Conservation (phyloP, 306 rosid genomes). For the Vigna radiata region DNA sequence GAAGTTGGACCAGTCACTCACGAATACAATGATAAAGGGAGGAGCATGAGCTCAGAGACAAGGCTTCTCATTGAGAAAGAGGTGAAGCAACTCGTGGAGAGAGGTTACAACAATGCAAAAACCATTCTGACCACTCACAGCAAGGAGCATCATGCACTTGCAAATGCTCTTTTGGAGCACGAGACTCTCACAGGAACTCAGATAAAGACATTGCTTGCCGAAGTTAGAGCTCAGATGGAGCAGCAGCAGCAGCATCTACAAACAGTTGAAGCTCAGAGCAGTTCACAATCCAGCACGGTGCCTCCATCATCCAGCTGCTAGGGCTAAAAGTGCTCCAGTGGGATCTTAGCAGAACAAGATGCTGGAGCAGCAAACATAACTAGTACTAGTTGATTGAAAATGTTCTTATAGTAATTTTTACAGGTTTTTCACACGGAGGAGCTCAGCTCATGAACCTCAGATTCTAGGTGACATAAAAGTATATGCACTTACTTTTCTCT, state of each 20-base stretch:
- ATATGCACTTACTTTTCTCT: not conserved
- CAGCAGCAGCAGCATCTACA: not conserved
- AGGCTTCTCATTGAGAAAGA: conserved; percentile 86
- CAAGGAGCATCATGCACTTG: conserved; percentile 84
- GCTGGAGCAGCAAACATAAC: too few relatives aligned
- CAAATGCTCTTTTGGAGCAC: conserved; percentile 75
- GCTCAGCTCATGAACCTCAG: not conserved
- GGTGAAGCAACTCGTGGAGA: conserved; percentile 66
- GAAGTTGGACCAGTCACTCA: conserved; percentile 76
- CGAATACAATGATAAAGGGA: conserved; percentile 71
- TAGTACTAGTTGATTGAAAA: conserved; percentile 9
- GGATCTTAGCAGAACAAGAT: conserved; percentile 60
- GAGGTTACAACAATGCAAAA: conserved; percentile 79
- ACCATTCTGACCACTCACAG: conserved; percentile 68
- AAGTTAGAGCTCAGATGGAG: conserved; percentile 48
- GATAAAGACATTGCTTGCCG: conserved; percentile 66
- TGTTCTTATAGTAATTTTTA: conserved; percentile 62
- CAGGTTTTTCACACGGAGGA: conserved; percentile 45
- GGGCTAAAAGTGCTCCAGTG: conserved; percentile 64
- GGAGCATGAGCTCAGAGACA: conserved; percentile 90
- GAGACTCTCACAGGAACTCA: conserved; percentile 85
- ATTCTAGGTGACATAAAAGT: not conserved
- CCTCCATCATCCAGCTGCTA: not conserved
- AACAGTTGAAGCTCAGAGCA: conserved; percentile 52
- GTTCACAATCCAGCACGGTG: conserved; percentile 55